Conservation (phyloP, 768 basidiomycete genomes). For the Pleurotus djamor region DNA sequence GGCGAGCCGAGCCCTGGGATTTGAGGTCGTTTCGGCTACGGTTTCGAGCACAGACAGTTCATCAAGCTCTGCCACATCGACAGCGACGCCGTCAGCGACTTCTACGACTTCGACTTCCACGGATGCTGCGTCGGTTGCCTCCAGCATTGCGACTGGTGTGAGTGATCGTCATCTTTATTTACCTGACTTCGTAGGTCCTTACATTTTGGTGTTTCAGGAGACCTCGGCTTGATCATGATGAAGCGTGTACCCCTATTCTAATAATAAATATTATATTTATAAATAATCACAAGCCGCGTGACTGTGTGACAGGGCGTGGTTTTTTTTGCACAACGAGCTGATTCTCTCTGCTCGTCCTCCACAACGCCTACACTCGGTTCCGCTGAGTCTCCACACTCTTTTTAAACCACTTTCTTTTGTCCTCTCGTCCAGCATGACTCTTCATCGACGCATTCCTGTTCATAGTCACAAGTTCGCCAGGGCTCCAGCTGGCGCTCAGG, state of each 20-base stretch:
- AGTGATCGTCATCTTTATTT: not conserved
- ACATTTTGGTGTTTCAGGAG: not conserved
- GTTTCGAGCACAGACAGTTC: too few species aligned
- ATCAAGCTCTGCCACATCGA: too few species aligned
- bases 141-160: slow-evolving; percentile 25
- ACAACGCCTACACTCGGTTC: not conserved
- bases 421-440: not conserved
- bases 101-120: slow-evolving; percentile 17
- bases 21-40: too few species aligned
- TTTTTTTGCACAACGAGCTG: not conserved
- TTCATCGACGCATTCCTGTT: not conserved
- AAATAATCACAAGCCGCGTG: not conserved
- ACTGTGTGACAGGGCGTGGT: not conserved
- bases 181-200: not conserved
- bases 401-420: not conserved
- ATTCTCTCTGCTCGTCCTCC: not conserved
- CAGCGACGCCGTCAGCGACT: not conserved
- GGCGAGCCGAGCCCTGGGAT: too few species aligned
- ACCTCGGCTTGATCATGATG: not conserved
- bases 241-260: not conserved
- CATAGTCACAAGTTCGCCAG: slow-evolving; percentile 5
- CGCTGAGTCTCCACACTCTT: slow-evolving; percentile 2
- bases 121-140: slow-evolving; percentile 28
- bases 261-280: not conserved
- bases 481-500: not conserved